A percentile compares a stretch with the other conserved stretches of the same genome.
Evolutionary conservation across 78 protist genomes (phyloP).

Genomic region (Mastigamoeba balamuthi): DNA sequence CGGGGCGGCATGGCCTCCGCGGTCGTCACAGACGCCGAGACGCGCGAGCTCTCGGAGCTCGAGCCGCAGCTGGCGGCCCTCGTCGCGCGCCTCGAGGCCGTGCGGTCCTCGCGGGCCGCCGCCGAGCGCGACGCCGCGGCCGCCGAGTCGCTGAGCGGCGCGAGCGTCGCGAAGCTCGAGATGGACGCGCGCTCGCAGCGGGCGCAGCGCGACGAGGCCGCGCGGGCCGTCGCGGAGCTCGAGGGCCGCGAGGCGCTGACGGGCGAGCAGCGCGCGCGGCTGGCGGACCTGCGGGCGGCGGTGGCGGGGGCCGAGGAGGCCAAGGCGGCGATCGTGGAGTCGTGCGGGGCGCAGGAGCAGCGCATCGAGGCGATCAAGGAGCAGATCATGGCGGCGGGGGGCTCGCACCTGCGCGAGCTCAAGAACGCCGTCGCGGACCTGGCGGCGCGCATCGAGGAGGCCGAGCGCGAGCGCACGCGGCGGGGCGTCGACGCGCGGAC

Average conservation of each 20-base stretch:
- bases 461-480: constrained; percentile 9
- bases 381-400: constrained; percentile 51
- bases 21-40: neutral
- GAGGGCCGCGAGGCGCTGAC: neutral
- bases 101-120: too few relatives aligned
- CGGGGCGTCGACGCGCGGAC: too few relatives aligned
- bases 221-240: constrained; percentile 5
- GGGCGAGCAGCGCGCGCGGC: neutral
- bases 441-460: constrained; percentile 4
- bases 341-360: neutral
- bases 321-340: neutral
- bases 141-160: too few relatives aligned
- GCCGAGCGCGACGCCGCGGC: too few relatives aligned
- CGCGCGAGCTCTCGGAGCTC: neutral
- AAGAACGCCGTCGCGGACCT: constrained; percentile 35
- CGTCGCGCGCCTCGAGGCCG: too few relatives aligned
- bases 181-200: constrained; percentile 19
- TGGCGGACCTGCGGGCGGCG: constrained; percentile 3
- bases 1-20: constrained; percentile 62
- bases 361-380: constrained; percentile 28
- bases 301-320: neutral
- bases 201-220: neutral
- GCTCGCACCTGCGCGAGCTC: constrained; percentile 22
- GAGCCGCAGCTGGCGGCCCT: too few relatives aligned
- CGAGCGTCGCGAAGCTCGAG: constrained; percentile 27